A percentile compares a stretch with the other conserved stretches of the same genome.
Conservation (phyloP, 495 filamentous ascomycete species). For the Peziza echinospora region DNA sequence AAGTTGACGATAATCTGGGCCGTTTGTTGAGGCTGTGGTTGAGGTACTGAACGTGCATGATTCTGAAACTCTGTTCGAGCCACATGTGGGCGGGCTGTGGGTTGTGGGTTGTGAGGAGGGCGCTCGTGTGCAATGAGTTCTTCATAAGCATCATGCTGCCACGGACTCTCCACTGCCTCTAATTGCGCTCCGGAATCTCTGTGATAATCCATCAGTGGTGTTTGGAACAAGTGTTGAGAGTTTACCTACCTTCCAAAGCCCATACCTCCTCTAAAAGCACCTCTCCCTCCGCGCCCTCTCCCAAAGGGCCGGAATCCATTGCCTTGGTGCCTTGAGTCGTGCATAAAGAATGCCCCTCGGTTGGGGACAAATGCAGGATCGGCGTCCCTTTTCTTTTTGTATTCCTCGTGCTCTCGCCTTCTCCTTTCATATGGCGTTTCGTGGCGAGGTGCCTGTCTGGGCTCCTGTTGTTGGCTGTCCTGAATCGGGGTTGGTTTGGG, state of each 20-base stretch:
- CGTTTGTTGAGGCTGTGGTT: slow-evolving; percentile 20
- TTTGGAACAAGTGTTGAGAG: too few relatives aligned
- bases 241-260: slow-evolving; percentile 1
- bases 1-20: slow-evolving; percentile 64
- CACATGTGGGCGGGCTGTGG: background rate
- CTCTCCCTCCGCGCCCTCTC: slow-evolving; percentile 28
- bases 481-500: slow-evolving; percentile 9
- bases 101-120: background rate
- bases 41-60: background rate
- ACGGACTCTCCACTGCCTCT: background rate
- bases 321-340: slow-evolving; percentile 67
- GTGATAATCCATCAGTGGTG: too few relatives aligned
- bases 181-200: background rate
- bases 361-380: slow-evolving; percentile 92
- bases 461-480: slow-evolving; percentile 19
- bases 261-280: slow-evolving; percentile 18
- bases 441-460: slow-evolving; percentile 11
- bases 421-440: slow-evolving; percentile 42
- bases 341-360: slow-evolving; percentile 87
- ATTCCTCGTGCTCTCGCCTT: slow-evolving; percentile 75
- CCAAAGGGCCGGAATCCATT: slow-evolving; percentile 59
- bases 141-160: background rate
- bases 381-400: slow-evolving; percentile 62
- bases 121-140: background rate
- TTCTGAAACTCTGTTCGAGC: background rate